A percentile compares a stretch with the other conserved stretches of the same genome.
Conservation (phyloP, 805 yeast species). For the Yamadazyma kitorensis region DNA sequence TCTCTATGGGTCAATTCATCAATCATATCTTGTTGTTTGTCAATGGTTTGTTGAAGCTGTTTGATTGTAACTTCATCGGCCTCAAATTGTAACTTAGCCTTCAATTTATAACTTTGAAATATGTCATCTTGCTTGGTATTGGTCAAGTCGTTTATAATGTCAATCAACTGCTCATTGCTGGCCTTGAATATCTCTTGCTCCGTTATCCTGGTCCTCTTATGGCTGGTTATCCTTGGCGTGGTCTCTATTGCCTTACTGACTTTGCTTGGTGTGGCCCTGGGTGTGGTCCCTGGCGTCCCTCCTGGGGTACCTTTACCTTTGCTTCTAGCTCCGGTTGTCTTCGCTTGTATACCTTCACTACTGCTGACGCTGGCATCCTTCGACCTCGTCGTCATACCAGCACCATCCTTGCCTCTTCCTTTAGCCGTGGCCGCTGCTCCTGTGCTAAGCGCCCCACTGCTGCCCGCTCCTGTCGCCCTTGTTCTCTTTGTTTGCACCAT, state of each 20-base stretch:
- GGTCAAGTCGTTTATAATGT: conserved; percentile 28
- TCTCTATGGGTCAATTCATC: conserved; percentile 17
- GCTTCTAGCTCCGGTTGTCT: too few relatives aligned
- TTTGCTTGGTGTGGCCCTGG: too few relatives aligned
- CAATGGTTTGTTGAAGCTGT: conserved; percentile 21
- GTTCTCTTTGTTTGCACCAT: too few relatives aligned
- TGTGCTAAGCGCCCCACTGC: too few relatives aligned
- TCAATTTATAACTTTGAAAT: conserved; percentile 23
- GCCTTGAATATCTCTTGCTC: conserved; percentile 32
- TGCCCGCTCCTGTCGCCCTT: too few relatives aligned
- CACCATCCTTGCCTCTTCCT: too few relatives aligned
- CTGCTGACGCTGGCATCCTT: not conserved
- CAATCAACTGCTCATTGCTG: conserved; percentile 23
- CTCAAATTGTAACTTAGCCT: conserved; percentile 15
- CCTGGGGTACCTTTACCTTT: too few relatives aligned
- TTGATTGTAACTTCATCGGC: conserved; percentile 22
- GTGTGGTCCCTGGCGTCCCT: too few relatives aligned
- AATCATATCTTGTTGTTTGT: conserved; percentile 26
- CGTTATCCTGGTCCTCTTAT: conserved; percentile 10
- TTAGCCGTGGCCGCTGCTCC: too few relatives aligned
- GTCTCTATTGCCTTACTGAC: too few relatives aligned
- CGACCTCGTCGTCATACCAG: too few relatives aligned
- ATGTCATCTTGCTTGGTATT: conserved; percentile 31
- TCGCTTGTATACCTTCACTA: not conserved
- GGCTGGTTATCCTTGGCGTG: not conserved